Evolutionary conservation across 2,329 filamentous ascomycete genomes (phyloP).

Genomic region (Fusarium domesticum): DNA sequence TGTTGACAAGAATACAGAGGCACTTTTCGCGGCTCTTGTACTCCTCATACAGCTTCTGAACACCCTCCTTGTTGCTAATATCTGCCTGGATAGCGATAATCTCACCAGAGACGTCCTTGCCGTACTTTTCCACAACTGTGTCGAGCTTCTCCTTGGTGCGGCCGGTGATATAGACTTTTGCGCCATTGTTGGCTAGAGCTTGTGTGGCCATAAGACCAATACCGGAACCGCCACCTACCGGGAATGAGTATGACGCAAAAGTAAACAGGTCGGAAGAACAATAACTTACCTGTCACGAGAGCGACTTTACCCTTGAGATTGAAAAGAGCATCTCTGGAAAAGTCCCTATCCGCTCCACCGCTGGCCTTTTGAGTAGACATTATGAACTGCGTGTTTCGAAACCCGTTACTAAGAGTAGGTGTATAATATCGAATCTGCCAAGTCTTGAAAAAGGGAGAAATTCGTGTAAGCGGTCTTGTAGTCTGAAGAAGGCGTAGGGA

Average conservation of each 20-base stretch:
- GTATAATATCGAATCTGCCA: slow-evolving; percentile 7
- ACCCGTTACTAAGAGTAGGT: background rate
- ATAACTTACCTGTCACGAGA: slow-evolving; percentile 41
- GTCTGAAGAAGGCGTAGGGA: slow-evolving; percentile 6
- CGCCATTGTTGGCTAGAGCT: slow-evolving; percentile 64
- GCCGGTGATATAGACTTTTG: slow-evolving; percentile 69
- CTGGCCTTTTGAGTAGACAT: slow-evolving; percentile 22
- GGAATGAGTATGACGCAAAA: background rate
- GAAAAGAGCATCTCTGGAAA: slow-evolving; percentile 40
- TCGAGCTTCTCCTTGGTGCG: slow-evolving; percentile 62
- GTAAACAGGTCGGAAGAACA: background rate
- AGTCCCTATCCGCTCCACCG: slow-evolving; percentile 25
- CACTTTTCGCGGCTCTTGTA: slow-evolving; percentile 53
- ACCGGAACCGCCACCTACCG: slow-evolving; percentile 52
- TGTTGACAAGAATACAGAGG: slow-evolving; percentile 66
- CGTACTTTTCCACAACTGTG: slow-evolving; percentile 55
- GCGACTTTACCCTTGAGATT: slow-evolving; percentile 43
- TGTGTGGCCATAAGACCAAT: slow-evolving; percentile 69
- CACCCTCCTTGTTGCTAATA: slow-evolving; percentile 59
- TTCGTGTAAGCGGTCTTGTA: too few species aligned
- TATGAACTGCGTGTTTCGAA: slow-evolving; percentile 1
- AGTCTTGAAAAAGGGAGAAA: background rate
- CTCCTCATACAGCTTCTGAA: slow-evolving; percentile 56
- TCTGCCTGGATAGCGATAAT: slow-evolving; percentile 61
- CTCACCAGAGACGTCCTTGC: slow-evolving; percentile 50